Percentiles rank a stretch among this genome's conserved stretches.
Evolutionary conservation across 78 protist species (phyloP).

Genomic region (Guillardia theta): DNA sequence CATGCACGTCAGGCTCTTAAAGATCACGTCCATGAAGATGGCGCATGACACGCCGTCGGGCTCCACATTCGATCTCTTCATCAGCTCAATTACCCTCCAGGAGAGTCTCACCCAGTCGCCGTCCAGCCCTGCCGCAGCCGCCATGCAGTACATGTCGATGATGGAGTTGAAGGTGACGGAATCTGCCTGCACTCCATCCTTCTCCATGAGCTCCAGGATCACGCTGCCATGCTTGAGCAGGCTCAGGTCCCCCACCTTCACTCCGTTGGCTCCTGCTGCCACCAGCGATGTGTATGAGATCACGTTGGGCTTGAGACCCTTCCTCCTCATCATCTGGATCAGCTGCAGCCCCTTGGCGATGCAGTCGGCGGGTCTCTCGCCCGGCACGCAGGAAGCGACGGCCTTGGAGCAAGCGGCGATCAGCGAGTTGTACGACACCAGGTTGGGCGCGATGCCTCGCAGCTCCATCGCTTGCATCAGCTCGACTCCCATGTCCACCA

Average conservation of each 20-base stretch:
- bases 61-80: not conserved
- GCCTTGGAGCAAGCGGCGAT: not conserved
- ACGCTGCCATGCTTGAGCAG: not conserved
- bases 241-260: not conserved
- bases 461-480: not conserved
- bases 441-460: not conserved
- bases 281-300: not conserved
- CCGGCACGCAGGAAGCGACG: not conserved
- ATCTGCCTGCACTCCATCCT: not conserved
- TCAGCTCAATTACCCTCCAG: not conserved
- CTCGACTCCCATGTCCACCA: slow-evolving; percentile 7
- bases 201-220: not conserved
- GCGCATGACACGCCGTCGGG: not conserved
- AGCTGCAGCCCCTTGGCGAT: not conserved
- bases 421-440: not conserved
- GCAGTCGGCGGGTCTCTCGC: not conserved
- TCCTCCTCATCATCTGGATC: not conserved
- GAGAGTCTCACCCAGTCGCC: not conserved
- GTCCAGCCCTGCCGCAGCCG: not conserved
- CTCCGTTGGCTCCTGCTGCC: not conserved
- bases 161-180: not conserved
- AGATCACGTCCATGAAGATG: not conserved
- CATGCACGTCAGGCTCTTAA: not conserved
- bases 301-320: not conserved
- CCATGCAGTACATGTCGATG: not conserved